Percentiles rank a stretch among this genome's conserved stretches.
phyloP scores from a whole-genome alignment of 495 filamentous ascomycete genomes.

The Thozetella sp. region DNA sequence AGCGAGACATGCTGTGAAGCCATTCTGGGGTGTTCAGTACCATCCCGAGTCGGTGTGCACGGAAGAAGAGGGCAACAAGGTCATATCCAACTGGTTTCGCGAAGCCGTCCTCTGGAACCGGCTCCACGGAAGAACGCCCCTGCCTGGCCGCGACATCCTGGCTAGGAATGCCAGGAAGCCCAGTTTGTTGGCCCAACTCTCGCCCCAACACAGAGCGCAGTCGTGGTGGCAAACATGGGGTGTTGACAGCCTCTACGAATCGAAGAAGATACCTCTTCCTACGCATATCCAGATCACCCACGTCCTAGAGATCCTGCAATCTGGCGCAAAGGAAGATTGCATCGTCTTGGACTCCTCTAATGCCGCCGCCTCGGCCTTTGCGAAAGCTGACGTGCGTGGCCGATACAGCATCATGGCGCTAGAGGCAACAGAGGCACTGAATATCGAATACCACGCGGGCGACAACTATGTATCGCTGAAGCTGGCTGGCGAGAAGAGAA shows the following conservation, averaged over 20 bases:
- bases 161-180: constrained; percentile 21
- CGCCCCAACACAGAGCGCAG: not conserved
- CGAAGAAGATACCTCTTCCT: constrained; percentile 29
- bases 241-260: constrained; percentile 22
- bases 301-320: constrained; percentile 47
- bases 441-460: constrained; percentile 54
- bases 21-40: constrained; percentile 92
- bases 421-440: constrained; percentile 49
- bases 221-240: constrained; percentile 27
- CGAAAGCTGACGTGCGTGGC: constrained; percentile 51
- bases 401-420: constrained; percentile 70
- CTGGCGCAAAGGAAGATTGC: constrained; percentile 36
- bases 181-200: constrained; percentile 21
- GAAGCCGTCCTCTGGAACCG: constrained; percentile 57
- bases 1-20: constrained; percentile 66
- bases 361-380: constrained; percentile 29
- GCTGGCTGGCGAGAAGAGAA: constrained; percentile 10
- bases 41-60: constrained; percentile 96
- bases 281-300: constrained; percentile 40
- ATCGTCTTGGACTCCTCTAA: constrained; percentile 60
- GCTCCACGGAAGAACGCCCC: constrained; percentile 16
- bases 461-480: constrained; percentile 32
- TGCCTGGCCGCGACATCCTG: constrained; percentile 16
- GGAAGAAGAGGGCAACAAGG: constrained; percentile 59
- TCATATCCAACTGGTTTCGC: constrained; percentile 80